A percentile compares a stretch with the other conserved stretches of the same genome.
Evolutionary conservation across 2,329 filamentous ascomycete genomes (phyloP).

Genomic region (Penicillium italicum): DNA sequence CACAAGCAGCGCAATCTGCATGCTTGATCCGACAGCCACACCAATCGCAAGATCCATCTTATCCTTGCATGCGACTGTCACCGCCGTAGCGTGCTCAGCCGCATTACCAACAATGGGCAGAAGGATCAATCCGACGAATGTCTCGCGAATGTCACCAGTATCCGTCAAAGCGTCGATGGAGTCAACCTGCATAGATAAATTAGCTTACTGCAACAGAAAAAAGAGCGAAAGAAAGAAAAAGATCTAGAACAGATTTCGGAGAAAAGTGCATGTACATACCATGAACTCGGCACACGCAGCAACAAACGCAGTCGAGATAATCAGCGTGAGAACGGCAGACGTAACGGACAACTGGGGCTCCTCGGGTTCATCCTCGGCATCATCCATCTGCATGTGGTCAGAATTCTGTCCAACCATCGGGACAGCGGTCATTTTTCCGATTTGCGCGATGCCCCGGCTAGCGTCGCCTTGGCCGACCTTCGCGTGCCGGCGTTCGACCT

Average conservation of each 20-base stretch:
- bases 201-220: neutral
- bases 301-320: constrained; percentile 71
- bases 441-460: constrained; percentile 49
- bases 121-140: constrained; percentile 62
- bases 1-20: constrained; percentile 63
- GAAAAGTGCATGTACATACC: constrained; percentile 31
- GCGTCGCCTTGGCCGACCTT: constrained; percentile 51
- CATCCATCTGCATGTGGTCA: constrained; percentile 46
- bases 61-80: constrained; percentile 60
- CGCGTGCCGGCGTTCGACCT: constrained; percentile 59
- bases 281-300: constrained; percentile 70
- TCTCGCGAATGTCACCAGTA: constrained; percentile 50
- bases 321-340: constrained; percentile 69
- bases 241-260: neutral
- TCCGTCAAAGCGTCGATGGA: constrained; percentile 55
- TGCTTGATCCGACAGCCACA: constrained; percentile 62
- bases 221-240: neutral
- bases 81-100: constrained; percentile 63
- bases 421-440: constrained; percentile 51
- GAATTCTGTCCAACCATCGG: constrained; percentile 50
- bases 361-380: constrained; percentile 68
- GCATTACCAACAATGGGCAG: constrained; percentile 65
- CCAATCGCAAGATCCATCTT: constrained; percentile 67
- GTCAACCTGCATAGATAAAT: constrained; percentile 36
- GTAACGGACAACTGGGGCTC: constrained; percentile 68